These are phyloP conservation scores for Tricholoma sp. DNA, from an alignment of 768 basidiomycete genomes.

Conservation along the genomic window DNA sequence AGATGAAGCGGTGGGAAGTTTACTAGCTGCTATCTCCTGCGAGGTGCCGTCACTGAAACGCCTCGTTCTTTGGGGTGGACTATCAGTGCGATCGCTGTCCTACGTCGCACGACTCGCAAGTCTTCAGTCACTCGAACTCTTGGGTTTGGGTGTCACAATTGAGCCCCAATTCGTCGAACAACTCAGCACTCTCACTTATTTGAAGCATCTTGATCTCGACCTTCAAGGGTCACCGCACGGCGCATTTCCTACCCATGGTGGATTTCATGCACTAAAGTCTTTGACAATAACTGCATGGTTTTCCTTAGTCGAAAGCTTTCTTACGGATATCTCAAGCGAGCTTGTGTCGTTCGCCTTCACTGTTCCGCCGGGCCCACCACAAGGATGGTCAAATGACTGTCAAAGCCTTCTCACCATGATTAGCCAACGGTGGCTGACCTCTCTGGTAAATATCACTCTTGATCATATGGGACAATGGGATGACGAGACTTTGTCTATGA, in stretches of 20 bases:
- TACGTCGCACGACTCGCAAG: slow-evolving; percentile 1
- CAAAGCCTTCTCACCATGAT: slow-evolving; percentile 1
- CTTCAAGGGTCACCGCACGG: not conserved
- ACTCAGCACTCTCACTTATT: not conserved
- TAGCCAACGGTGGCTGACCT: not conserved
- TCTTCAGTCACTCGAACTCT: slow-evolving; percentile 1
- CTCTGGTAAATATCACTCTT: not conserved
- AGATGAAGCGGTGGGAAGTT: slow-evolving; percentile 5
- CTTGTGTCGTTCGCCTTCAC: not conserved
- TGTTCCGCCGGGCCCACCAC: not conserved
- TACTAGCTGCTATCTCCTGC: slow-evolving; percentile 3
- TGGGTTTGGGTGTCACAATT: not conserved
- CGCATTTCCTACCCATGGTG: not conserved
- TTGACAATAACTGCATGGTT: slow-evolving; percentile 3
- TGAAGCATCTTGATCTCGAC: slow-evolving; percentile 3
- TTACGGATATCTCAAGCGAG: not conserved
- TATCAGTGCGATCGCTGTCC: not conserved
- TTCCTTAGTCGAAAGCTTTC: not conserved
- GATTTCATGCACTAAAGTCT: slow-evolving; percentile 1
- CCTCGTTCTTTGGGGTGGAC: not conserved
- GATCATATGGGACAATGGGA: slow-evolving; percentile 3
- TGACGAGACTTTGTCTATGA: not conserved
- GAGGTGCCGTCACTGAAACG: slow-evolving; percentile 1
- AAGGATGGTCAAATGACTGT: slow-evolving; percentile 2
- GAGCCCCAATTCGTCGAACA: not conserved